phyloP scores from a whole-genome alignment of 2,329 filamentous ascomycete genomes.

The Ceratocystis papillata region DNA sequence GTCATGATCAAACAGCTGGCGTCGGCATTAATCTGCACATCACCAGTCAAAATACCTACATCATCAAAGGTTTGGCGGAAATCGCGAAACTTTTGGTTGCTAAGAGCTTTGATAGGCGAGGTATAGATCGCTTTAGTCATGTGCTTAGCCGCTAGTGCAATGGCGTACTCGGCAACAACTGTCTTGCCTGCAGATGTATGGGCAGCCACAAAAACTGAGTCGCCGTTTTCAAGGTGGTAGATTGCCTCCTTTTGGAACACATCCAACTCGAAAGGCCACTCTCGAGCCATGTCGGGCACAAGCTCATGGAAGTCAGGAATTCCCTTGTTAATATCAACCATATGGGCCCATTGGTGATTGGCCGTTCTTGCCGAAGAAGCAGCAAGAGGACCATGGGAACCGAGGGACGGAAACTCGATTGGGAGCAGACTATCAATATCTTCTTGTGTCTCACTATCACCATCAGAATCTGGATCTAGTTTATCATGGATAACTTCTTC shows the following conservation, averaged over 20 bases:
- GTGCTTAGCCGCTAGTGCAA: conserved; percentile 89
- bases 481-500: background rate
- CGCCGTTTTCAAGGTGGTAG: conserved; percentile 90
- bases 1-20: conserved; percentile 99
- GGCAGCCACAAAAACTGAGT: conserved; percentile 94
- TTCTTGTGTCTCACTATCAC: conserved; percentile 30
- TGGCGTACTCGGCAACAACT: conserved; percentile 95
- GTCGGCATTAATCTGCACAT: conserved; percentile 95
- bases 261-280: conserved; percentile 95
- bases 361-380: conserved; percentile 60
- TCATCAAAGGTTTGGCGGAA: conserved; percentile 86
- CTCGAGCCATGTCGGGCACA: conserved; percentile 88
- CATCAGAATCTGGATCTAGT: background rate
- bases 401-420: conserved; percentile 83
- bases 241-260: conserved; percentile 98
- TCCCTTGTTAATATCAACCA: conserved; percentile 88
- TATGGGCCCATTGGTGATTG: conserved; percentile 89
- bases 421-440: conserved; percentile 80
- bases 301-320: conserved; percentile 90
- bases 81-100: conserved; percentile 97
- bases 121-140: conserved; percentile 99
- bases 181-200: conserved; percentile 98
- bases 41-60: conserved; percentile 90
- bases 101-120: conserved; percentile 93
- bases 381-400: conserved; percentile 68